phyloP scores from a whole-genome alignment of 2,329 filamentous ascomycete species.

The Exophiala mesophila region DNA sequence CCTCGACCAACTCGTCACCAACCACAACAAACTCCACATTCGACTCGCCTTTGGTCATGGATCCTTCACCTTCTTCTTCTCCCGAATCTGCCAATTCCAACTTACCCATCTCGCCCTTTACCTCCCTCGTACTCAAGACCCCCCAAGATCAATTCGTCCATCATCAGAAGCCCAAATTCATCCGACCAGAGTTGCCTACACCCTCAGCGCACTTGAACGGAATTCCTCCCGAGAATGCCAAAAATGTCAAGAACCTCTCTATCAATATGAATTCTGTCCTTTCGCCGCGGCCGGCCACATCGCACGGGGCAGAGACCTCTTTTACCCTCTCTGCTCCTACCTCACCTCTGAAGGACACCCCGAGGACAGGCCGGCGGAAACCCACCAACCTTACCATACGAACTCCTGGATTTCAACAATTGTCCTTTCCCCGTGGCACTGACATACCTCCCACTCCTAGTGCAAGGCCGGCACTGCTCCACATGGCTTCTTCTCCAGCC shows the following conservation, averaged over 20 bases:
- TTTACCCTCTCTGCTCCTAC: conserved; percentile 48
- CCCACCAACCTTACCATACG: conserved; percentile 58
- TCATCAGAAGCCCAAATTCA: conserved; percentile 24
- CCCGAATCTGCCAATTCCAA: conserved; percentile 82
- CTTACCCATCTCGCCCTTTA: conserved; percentile 46
- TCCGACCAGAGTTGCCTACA: conserved; percentile 18
- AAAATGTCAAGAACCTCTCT: conserved; percentile 61
- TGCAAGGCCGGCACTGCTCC: conserved; percentile 50
- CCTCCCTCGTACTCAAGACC: conserved; percentile 31
- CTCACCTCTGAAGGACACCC: conserved; percentile 54
- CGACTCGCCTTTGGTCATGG: conserved; percentile 83
- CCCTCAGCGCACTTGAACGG: conserved; percentile 38
- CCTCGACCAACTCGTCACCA: conserved; percentile 88
- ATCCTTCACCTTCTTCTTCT: conserved; percentile 85
- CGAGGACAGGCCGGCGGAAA: conserved; percentile 51
- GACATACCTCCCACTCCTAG: conserved; percentile 56
- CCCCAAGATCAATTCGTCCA: conserved; percentile 1
- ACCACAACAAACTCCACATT: conserved; percentile 91
- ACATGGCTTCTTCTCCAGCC: conserved; percentile 60
- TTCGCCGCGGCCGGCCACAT: conserved; percentile 43
- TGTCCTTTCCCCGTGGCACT: conserved; percentile 44
- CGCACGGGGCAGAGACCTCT: conserved; percentile 43
- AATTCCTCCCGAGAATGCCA: conserved; percentile 32
- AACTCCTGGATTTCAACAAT: conserved; percentile 49
- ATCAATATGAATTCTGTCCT: conserved; percentile 53